Evolutionary conservation across 345 rosid species (phyloP), one percentile per base, ranked within the genome.

Genomic region (Boechera retrofracta): DNA sequence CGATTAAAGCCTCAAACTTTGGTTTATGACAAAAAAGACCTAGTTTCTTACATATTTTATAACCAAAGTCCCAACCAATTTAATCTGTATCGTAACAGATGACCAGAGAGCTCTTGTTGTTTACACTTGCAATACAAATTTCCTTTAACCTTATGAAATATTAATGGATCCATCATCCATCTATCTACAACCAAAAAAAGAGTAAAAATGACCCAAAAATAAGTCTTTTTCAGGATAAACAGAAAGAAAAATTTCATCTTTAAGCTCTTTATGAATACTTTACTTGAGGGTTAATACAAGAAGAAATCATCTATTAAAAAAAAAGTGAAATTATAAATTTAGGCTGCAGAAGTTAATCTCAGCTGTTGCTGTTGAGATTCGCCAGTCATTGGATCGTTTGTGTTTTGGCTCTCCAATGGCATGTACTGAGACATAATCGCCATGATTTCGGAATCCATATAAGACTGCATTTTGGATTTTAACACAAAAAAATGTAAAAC

Each of bases 371-470:
- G 75, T 62, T 69, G 67, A 57, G 77, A 18, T 65, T 77, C 81
- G 28, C 77, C 73, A 39, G 68, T 77, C 77, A 64, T 2, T 31
- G 73, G 77, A 57, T 78, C 81, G 5, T 11, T 78, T 21, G 81
- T 72, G 36, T 85, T 85, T 65, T 89, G 82, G 86, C 78, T 92
- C 79, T 92, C 98, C 15, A 95, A 86, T 41, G 98, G 99, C 98
- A 95, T 95, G 85, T 95, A 95, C 72, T 92, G 98, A 67, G 98
- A 95, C 99, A 95, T 92, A 69, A 95, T 95, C 38, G 97, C 86
- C 99, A 92, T 88, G 72, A 95, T 88, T 87, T 95, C 99, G 0
- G 99, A 82, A 83, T 95, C 98, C 99, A 95, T 95, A 75, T 92
- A 95, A 55, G 99, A 90, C 99, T 95, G 87, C 80, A 73, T 51